phyloP scores from a whole-genome alignment of 257 asterid genomes.

The Jacaranda mimosifolia region DNA sequence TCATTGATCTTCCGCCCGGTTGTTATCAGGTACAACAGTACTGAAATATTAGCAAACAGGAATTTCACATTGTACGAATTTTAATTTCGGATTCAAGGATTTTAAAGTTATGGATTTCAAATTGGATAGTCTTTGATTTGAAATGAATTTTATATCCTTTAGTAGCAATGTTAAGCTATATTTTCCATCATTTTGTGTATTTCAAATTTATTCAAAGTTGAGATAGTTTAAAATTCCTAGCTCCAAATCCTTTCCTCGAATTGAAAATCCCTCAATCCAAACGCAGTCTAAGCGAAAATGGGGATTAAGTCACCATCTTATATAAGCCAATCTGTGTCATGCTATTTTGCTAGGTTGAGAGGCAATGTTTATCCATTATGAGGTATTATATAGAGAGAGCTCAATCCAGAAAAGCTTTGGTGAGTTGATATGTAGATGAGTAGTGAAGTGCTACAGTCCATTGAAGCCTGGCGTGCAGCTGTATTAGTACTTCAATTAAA shows the following conservation, averaged over 20 bases:
- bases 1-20: slow-evolving; percentile 71
- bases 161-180: not conserved
- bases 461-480: no score
- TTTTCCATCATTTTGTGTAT: not conserved
- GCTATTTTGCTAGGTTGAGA: no score
- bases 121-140: not conserved
- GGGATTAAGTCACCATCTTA: not conserved
- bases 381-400: no score
- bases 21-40: slow-evolving; percentile 62
- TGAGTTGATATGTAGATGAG: no score
- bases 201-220: not conserved
- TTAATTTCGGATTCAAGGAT: not conserved
- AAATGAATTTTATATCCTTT: not conserved
- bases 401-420: no score
- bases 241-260: not conserved
- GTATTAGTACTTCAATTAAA: no score
- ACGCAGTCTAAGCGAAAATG: not conserved
- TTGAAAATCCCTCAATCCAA: not conserved
- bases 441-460: no score
- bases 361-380: no score
- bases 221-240: not conserved
- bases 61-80: not conserved
- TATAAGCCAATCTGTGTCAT: no score
- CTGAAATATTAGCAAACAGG: not conserved
- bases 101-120: not conserved